A percentile compares a stretch with the other conserved stretches of the same genome.
These are phyloP conservation scores for Coemansia sp. DNA, from an alignment of 192 early-diverging fungal species.

Conservation along the genomic window DNA sequence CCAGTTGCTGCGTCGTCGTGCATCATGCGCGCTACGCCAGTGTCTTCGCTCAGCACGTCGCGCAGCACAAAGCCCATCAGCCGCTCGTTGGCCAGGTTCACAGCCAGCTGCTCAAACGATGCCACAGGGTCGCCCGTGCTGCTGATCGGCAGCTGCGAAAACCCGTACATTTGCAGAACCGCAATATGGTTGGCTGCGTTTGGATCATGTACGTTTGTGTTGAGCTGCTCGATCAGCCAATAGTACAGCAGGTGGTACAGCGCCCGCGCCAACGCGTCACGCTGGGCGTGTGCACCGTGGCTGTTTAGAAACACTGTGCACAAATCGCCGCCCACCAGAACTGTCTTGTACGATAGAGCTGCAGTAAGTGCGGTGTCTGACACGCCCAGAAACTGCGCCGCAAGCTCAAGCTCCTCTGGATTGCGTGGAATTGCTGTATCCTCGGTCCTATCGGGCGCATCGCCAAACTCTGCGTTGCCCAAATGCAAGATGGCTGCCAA, in stretches of 20 bases:
- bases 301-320: slow-evolving; percentile 89
- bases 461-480: slow-evolving; percentile 83
- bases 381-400: slow-evolving; percentile 74
- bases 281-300: slow-evolving; percentile 71
- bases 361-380: slow-evolving; percentile 66
- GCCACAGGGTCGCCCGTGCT: slow-evolving; percentile 10
- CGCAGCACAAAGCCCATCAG: slow-evolving; percentile 52
- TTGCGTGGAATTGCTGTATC: slow-evolving; percentile 79
- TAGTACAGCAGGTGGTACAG: slow-evolving; percentile 88
- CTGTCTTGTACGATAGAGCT: slow-evolving; percentile 78
- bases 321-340: slow-evolving; percentile 77
- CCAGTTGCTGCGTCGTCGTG: slow-evolving; percentile 31
- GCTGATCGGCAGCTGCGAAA: slow-evolving; percentile 24
- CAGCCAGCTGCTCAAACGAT: slow-evolving; percentile 68
- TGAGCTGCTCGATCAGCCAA: slow-evolving; percentile 92
- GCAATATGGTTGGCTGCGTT: slow-evolving; percentile 81
- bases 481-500: slow-evolving; percentile 89
- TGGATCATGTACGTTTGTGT: slow-evolving; percentile 67
- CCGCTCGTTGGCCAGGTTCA: slow-evolving; percentile 69
- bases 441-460: slow-evolving; percentile 59
- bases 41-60: slow-evolving; percentile 39
- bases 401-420: slow-evolving; percentile 66
- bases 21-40: slow-evolving; percentile 30
- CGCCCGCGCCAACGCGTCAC: slow-evolving; percentile 76
- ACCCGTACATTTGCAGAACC: slow-evolving; percentile 83